Evolutionary conservation across 2,329 filamentous ascomycete genomes (phyloP), one percentile per base, ranked within the genome.

Genomic region (Fusarium gaditjirri): DNA sequence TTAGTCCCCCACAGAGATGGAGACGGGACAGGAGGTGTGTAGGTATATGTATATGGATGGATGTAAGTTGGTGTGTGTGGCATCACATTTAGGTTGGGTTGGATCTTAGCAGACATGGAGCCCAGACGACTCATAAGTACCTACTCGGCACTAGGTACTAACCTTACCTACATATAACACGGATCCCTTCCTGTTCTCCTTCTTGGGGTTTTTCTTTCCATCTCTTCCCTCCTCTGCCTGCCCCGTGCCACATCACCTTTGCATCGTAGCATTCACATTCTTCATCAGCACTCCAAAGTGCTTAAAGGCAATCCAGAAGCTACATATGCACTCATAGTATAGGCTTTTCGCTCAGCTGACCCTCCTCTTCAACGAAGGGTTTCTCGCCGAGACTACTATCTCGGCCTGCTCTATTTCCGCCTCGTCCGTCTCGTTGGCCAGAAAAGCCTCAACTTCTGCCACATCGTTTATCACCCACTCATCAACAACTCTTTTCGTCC

Each of bases 41-140:
- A 65, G 58, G 35, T 43, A 38, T 64, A 64, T 39, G 33, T n/a
- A 63, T 33, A 50, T 21, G 44, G 46, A 25, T 25, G 25, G 29
- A 50, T 42, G 46, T 64, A 61, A 58, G 66, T 70, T 35, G 53
- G 47, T 65, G 67, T 69, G 65, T 70, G 70, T 73, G 70, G 70
- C 65, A 72, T 72, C 70, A 59, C 65, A 52, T 66, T 52, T 68
- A 68, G 41, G 64, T 68, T 57, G 43, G 47, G 55, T 68, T 52
- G 44, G 47, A 62, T 68, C 64, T 68, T 63, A 68, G 64, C 49
- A 68, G 61, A 68, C 49, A 50, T 25, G 25, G 25, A 25, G 33
- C 39, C n/a, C 27, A 23, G 38, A n/a, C 27, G 46, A 44, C 52
- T 62, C 56, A 49, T 50, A 35, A 10, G 16, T 31, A 17, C 25